Base-by-base conservation (phyloP, 805 yeast species). In the Maudiozyma saulgeensis region DNA sequence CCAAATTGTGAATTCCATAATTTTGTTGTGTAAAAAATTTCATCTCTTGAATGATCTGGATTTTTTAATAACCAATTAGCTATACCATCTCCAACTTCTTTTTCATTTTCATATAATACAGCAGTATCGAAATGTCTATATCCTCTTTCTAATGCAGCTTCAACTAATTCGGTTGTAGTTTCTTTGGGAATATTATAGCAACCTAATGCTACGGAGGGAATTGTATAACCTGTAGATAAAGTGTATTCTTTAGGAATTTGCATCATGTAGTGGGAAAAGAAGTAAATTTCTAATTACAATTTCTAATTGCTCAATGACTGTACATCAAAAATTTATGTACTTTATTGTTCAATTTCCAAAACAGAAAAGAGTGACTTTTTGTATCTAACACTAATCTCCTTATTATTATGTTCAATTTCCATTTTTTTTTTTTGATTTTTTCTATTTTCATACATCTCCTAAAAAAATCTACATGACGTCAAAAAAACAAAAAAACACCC, bases 81-180 rank as follows among this genome's bases (percentile, higher is more conserved):
- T 42, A 84, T 76, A 5, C 84, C 93, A 44, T 74, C 70, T 18
- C 80, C 80, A 4, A 79, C 79, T 54, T 80, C 84, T 15, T 54
- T 54, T 61, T 84, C 87, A 66, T 86, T 86, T 11, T 69, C 68
- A 68, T 87, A 87, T n/a, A 65, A 64, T 9, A 74, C 79, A 6
- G 95, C 96, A 18, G 82, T 70, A 60, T 87, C 93, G 51, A 86
- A 68, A 58, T 82, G 91, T 55, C 93, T 75, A 63, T 83, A 86
- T 0, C 95, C 95, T 13, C 63, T 68, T 32, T 71, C 65, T 51
- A 86, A 71, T 1, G 90, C 93, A 31, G 71, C 61, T 55, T 75
- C 71, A 0, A 80, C 82, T 26, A 79, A 58, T 0, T 70, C 66
- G 3, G 63, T 51, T 1, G 82, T 70, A 8, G 67, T 67, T 0